Evolutionary conservation across 179 eudicot species (phyloP).

Genomic region (Sideroxylon spinosum): DNA sequence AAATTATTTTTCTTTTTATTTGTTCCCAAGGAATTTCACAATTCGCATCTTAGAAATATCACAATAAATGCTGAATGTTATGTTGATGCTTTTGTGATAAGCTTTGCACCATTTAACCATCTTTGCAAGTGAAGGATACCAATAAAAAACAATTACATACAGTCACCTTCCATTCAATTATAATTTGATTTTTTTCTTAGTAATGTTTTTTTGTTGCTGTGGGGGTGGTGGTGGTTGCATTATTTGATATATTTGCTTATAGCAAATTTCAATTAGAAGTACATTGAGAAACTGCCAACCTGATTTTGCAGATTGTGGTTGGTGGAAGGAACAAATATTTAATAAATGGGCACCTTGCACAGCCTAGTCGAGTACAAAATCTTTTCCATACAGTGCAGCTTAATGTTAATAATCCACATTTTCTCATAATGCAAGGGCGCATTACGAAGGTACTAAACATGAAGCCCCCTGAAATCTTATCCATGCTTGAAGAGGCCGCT

Average conservation of each 20-base stretch:
- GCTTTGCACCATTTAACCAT: background rate
- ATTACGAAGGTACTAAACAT: slow-evolving; percentile 93
- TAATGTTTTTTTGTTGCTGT: too few species aligned
- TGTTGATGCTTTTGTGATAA: background rate
- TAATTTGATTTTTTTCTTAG: too few species aligned
- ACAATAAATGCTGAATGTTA: background rate
- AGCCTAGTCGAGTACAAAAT: slow-evolving; percentile 95
- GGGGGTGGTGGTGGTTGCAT: too few species aligned
- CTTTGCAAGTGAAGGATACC: background rate
- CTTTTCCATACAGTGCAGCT: slow-evolving; percentile 98
- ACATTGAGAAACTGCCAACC: background rate
- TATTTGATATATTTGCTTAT: background rate
- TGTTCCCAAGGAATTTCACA: background rate
- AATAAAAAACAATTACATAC: background rate
- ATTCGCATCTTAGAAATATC: background rate
- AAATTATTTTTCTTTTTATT: background rate
- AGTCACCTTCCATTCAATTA: background rate
- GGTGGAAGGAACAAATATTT: slow-evolving; percentile 98
- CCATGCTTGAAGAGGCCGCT: slow-evolving; percentile 99
- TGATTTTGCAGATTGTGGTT: slow-evolving; percentile 72
- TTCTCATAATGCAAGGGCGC: slow-evolving; percentile 99
- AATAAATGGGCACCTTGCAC: slow-evolving; percentile 96
- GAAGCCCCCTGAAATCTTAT: slow-evolving; percentile 98
- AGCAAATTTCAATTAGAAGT: background rate
- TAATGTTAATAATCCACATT: slow-evolving; percentile 95